Conservation (phyloP, 2,329 filamentous ascomycete species). For the Fusarium euwallaceae region DNA sequence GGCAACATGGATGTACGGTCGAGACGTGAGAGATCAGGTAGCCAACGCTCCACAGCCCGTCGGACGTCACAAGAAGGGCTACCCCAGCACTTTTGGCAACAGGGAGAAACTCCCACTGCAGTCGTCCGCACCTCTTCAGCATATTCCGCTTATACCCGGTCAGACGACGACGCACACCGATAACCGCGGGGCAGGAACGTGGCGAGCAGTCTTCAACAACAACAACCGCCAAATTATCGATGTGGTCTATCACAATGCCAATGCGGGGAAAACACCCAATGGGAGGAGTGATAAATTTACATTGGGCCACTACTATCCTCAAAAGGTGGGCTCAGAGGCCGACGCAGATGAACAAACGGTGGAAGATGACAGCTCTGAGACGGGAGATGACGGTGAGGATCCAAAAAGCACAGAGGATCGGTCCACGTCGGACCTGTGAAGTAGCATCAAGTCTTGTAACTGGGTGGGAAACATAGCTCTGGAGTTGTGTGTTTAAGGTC, state of each 20-base stretch:
- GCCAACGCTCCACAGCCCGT: neutral
- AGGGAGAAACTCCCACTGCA: fast-evolving
- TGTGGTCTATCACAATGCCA: neutral
- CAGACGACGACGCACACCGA: neutral
- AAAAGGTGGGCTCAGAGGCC: neutral
- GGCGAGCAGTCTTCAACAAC: neutral
- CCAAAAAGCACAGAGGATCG: neutral
- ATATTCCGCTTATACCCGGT: neutral
- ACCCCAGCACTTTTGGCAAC: neutral
- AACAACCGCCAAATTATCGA: neutral
- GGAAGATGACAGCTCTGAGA: neutral
- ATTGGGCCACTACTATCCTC: neutral
- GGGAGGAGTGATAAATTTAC: too few species aligned
- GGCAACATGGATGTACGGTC: neutral
- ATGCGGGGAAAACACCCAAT: too few species aligned
- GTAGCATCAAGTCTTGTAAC: neutral
- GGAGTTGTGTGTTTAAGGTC: neutral
- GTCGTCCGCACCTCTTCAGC: neutral
- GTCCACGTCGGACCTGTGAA: neutral
- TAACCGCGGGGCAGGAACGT: too few species aligned
- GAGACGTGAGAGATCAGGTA: neutral
- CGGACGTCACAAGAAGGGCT: too few species aligned
- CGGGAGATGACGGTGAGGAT: neutral
- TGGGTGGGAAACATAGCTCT: neutral
- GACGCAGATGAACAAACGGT: neutral